Base-by-base conservation (phyloP, 805 yeast species). In the Pichia nanzhaoensis region DNA sequence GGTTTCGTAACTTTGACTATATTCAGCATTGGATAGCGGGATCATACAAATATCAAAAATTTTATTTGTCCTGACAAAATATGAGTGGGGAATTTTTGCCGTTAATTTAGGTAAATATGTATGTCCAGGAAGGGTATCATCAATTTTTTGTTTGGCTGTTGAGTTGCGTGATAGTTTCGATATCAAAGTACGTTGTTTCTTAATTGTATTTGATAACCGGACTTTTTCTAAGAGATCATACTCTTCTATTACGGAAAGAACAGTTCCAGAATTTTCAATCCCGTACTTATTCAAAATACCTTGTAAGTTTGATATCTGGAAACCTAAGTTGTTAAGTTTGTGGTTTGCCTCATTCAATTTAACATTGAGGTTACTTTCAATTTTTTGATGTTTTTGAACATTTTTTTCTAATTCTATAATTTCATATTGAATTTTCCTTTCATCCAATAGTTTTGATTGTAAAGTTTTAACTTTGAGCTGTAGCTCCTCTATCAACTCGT, bases 391-490 rank as follows among this genome's bases (percentile, higher is more conserved):
- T 9, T 30, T 18, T 31, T 16, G 20, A 2, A 21, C 7, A 18
- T 38, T 27, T 38, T 20, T 24, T 28, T 46, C 21, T 16, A 47
- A 28, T 19, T 42, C 18, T 6, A 34, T 21, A 2, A 47, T 12
- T 33, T 45, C 41, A 1, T 35, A 14, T n/a, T 46, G 50, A n/a
- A 36, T 19, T 34, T 46, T 36, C 22, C 46, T 41, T 3, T 46
- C 52, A 21, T 42, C 42, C 17, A 40, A 31, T 8, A 61, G 59
- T 52, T 70, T 58, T 19, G 64, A 63, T 42, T 73, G 64, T 35
- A 78, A 58, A 17, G 68, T 57, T 2, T 61, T 55, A 10, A 77
- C 67, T 53, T 77, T 79, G 30, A 73, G 71, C 0, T 73, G 51
- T 14, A 76, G 52, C 1, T 67, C 66, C 7, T 45, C 43, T 7